A percentile compares a stretch with the other conserved stretches of the same genome.
Evolutionary conservation across 2,329 filamentous ascomycete species (phyloP).

Genomic region (Aureobasidium uvarum): DNA sequence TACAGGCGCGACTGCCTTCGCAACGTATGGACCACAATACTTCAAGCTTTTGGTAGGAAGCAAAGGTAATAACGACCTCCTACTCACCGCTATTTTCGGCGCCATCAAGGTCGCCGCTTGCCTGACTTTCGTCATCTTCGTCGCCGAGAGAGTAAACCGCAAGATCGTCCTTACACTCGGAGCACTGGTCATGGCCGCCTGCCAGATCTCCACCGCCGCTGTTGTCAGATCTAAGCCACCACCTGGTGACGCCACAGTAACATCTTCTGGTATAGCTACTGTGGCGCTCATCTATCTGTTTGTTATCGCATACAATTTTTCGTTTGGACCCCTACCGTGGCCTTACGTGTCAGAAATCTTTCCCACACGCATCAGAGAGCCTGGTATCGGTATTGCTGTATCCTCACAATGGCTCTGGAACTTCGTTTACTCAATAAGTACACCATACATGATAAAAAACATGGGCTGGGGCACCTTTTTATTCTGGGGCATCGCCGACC

Average conservation of each 20-base stretch:
- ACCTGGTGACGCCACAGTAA: conserved; percentile 33
- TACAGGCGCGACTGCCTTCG: conserved; percentile 52
- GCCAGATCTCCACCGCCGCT: conserved; percentile 38
- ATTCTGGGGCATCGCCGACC: conserved; percentile 49
- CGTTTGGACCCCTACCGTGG: conserved; percentile 52
- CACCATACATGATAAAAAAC: conserved; percentile 52
- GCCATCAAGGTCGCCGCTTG: conserved; percentile 55
- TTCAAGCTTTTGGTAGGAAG: conserved; percentile 52
- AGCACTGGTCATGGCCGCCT: conserved; percentile 39
- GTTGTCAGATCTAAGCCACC: conserved; percentile 36
- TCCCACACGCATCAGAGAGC: conserved; percentile 51
- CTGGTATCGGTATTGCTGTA: conserved; percentile 52
- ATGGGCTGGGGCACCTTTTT: conserved; percentile 51
- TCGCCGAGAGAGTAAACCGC: conserved; percentile 53
- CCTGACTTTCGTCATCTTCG: conserved; percentile 52
- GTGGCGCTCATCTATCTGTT: conserved; percentile 57
- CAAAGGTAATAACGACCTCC: conserved; percentile 45
- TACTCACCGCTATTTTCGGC: conserved; percentile 56
- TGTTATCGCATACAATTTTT: conserved; percentile 54
- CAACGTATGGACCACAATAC: conserved; percentile 53
- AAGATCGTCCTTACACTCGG: conserved; percentile 38
- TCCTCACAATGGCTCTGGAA: conserved; percentile 54
- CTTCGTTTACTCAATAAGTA: conserved; percentile 44
- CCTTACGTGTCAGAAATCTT: conserved; percentile 54
- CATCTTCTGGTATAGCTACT: conserved; percentile 49